Evolutionary conservation across 2,329 filamentous ascomycete species (phyloP), one percentile per base, ranked within the genome.

Genomic region (Colletotrichum sp.): DNA sequence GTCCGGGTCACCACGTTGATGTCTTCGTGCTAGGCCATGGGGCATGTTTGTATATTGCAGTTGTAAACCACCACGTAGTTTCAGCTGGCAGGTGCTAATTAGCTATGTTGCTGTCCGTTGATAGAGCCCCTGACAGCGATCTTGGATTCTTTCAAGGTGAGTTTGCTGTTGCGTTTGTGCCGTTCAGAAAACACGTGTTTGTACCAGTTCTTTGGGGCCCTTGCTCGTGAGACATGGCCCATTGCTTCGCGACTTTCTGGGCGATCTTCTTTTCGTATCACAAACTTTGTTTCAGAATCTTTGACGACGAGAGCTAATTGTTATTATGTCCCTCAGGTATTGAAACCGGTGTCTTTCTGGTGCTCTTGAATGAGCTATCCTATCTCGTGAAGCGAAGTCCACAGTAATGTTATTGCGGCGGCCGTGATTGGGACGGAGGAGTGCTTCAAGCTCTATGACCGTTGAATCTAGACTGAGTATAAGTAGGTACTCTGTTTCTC

Each of bases 1-100:
- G 36, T 18, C 62, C 62, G 16, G 16, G 8, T 30, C 62, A 65
- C 16, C 62, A 65, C 62, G 62, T 65, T 65, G 24, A 24, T 43
- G 16, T 32, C 32, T 32, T 32, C 4, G 32, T 32, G 32, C 32
- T 32, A 32, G 32, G 28, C 24, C 21, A 18, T 65, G 3, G n/a
- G 3, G n/a, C 43, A 21, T 13, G 43, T 52, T 13, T 52, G 1
- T 4, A 4, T 13, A 3, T 4, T 36, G 34, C 3, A 24, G 4
- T 21, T 21, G 10, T 13, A 13, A 34, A 34, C 32, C 32, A 34
- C 32, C 32, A 9, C 16, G 16, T 4, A 36, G 34, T 36, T 2
- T 7, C 13, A 4, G 34, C 34, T 36, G 34, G 13, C 34, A 36
- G 34, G 34, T 36, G 14, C 34, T 4, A 36, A 36, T 1, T 16